Percentiles rank a stretch among this genome's conserved stretches.
Evolutionary conservation across 2,329 filamentous ascomycete species (phyloP).

Genomic region (Pezicula neosporulosa): DNA sequence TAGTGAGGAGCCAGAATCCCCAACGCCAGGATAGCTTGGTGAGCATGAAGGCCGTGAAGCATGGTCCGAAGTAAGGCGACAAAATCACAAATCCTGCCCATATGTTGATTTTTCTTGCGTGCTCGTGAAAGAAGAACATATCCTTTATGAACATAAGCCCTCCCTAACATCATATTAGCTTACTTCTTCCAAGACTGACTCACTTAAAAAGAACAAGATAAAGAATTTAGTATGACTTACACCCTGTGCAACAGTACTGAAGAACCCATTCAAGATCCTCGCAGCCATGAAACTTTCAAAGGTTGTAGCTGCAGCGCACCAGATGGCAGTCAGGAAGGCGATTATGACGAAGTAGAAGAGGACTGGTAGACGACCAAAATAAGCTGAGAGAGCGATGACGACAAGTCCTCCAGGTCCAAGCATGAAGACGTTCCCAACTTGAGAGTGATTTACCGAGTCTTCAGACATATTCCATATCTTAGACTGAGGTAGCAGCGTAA

Average conservation of each 20-base stretch:
- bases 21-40: slow-evolving; percentile 40
- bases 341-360: slow-evolving; percentile 10
- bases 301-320: slow-evolving; percentile 9
- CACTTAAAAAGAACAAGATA: too few species aligned
- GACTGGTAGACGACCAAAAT: slow-evolving; percentile 27
- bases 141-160: slow-evolving; percentile 54
- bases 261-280: slow-evolving; percentile 22
- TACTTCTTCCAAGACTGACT: too few species aligned
- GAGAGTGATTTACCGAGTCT: slow-evolving; percentile 34
- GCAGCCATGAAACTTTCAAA: slow-evolving; percentile 12
- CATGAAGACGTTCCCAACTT: slow-evolving; percentile 34
- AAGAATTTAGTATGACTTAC: slow-evolving; percentile 6
- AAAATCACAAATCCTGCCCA: slow-evolving; percentile 39
- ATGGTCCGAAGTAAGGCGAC: slow-evolving; percentile 42
- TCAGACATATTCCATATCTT: slow-evolving; percentile 35
- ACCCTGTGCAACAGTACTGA: slow-evolving; percentile 12
- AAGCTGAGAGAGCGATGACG: slow-evolving; percentile 5
- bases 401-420: slow-evolving; percentile 4
- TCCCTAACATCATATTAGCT: slow-evolving; percentile 8
- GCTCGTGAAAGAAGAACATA: slow-evolving; percentile 57
- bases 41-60: slow-evolving; percentile 24
- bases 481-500: slow-evolving; percentile 5
- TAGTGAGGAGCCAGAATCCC: slow-evolving; percentile 45
- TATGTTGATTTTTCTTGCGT: slow-evolving; percentile 43
- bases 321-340: slow-evolving; percentile 6